Evolutionary conservation across 2,329 filamentous ascomycete genomes (phyloP).

Genomic region (Monosporascus ibericus): DNA sequence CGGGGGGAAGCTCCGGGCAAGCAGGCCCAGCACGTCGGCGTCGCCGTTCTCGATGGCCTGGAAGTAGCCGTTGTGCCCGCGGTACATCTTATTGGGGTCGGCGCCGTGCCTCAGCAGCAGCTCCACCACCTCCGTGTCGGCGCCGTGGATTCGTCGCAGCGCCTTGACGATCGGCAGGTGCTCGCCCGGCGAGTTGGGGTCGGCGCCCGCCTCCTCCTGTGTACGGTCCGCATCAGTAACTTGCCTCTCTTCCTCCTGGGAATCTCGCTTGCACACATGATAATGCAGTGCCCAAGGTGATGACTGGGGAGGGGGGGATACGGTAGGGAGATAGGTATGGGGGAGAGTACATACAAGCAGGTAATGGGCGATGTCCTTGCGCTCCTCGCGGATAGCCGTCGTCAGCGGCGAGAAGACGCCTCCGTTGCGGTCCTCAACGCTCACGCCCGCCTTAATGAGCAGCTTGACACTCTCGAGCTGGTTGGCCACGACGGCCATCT

Average conservation of each 20-base stretch:
- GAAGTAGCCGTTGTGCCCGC: constrained; percentile 60
- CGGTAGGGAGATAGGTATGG: neutral
- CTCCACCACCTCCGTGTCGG: constrained; percentile 55
- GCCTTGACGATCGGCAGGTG: constrained; percentile 67
- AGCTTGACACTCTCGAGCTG: constrained; percentile 62
- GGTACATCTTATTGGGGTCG: constrained; percentile 62
- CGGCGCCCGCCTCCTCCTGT: constrained; percentile 50
- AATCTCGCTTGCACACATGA: no score
- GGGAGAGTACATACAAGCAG: constrained; percentile 36
- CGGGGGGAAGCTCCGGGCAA: constrained; percentile 43
- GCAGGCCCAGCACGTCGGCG: constrained; percentile 42
- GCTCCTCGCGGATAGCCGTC: constrained; percentile 58
- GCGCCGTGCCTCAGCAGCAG: constrained; percentile 58
- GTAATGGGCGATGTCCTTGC: constrained; percentile 54
- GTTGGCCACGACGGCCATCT: constrained; percentile 61
- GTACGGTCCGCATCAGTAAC: no score
- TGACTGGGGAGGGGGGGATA: neutral
- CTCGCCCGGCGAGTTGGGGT: constrained; percentile 62
- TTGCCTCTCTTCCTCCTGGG: no score
- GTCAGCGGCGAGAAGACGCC: constrained; percentile 67
- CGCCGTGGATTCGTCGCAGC: constrained; percentile 49
- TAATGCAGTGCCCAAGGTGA: neutral
- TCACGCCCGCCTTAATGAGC: constrained; percentile 57
- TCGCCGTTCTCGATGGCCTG: constrained; percentile 62
- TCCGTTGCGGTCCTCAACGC: constrained; percentile 65